phyloP scores from a whole-genome alignment of 225 moss, liverwort and hornwort genomes.

The Neckera pumila region DNA sequence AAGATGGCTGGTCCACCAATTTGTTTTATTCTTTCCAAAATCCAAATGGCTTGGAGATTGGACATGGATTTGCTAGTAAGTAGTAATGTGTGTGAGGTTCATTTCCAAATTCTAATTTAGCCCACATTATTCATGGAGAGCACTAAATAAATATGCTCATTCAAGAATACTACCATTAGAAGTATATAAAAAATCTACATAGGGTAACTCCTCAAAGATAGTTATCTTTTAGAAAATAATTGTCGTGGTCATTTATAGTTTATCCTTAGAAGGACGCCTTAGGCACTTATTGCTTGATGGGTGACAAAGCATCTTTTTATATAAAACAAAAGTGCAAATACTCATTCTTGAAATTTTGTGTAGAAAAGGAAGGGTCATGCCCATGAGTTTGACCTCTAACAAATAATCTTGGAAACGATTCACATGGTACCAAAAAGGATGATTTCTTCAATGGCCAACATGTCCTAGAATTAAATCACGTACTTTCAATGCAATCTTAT shows the following conservation, averaged over 20 bases:
- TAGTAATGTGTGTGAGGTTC: background rate
- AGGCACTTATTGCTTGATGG: accelerated
- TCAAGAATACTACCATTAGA: background rate
- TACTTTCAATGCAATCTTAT: background rate
- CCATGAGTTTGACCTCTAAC: background rate
- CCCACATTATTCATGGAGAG: background rate
- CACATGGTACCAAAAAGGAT: background rate
- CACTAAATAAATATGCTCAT: background rate
- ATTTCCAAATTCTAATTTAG: background rate
- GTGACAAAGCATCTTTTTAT: background rate
- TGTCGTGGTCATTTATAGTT: background rate
- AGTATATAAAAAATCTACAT: accelerated
- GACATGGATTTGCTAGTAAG: too few relatives aligned
- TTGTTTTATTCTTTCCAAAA: too few relatives aligned
- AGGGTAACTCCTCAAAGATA: background rate
- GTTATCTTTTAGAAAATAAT: background rate
- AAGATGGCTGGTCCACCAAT: too few relatives aligned
- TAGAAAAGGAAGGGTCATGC: accelerated
- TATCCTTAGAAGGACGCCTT: accelerated
- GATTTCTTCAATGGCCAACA: accelerated
- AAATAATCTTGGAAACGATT: background rate
- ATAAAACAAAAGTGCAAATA: background rate
- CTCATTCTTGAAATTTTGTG: background rate
- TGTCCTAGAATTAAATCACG: background rate
- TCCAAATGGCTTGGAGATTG: too few relatives aligned